These are phyloP conservation scores for Leccinum rimulosum DNA, from an alignment of 768 basidiomycete species.

Conservation along the genomic window DNA sequence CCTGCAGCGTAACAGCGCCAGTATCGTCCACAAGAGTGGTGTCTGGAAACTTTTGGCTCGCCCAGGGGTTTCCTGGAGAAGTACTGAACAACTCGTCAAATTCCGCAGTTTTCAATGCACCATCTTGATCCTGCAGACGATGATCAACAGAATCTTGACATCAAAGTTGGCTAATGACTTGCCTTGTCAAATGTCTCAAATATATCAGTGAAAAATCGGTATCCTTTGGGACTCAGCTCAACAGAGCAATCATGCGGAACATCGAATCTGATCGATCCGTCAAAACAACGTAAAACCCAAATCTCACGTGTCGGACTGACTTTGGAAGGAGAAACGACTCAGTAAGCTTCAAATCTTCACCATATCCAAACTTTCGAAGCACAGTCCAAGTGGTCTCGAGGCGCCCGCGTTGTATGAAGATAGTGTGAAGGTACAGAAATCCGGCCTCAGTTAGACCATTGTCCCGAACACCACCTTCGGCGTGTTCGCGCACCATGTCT, in stretches of 20 bases:
- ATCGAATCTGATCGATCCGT: constrained; percentile 64
- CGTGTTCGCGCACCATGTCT: constrained; percentile 82
- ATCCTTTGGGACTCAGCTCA: constrained; percentile 89
- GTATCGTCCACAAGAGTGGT: constrained; percentile 84
- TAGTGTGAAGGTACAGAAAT: constrained; percentile 92
- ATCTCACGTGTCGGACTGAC: constrained; percentile 44
- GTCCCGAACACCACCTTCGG: constrained; percentile 69
- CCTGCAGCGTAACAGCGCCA: constrained; percentile 92
- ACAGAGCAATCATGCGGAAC: constrained; percentile 93
- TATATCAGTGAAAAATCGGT: constrained; percentile 95
- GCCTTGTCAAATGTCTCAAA: constrained; percentile 96
- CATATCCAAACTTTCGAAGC: constrained; percentile 92
- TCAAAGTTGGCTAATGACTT: constrained; percentile 1
- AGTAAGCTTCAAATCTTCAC: constrained; percentile 85
- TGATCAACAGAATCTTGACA: constrained; percentile 1
- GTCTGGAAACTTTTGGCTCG: constrained; percentile 85
- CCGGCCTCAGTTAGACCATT: constrained; percentile 89
- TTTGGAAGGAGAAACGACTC: constrained; percentile 88
- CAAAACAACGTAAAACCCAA: constrained; percentile 7
- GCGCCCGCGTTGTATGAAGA: constrained; percentile 93
- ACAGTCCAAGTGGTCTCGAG: constrained; percentile 99
- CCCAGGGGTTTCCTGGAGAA: constrained; percentile 97
- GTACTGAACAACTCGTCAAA: constrained; percentile 89
- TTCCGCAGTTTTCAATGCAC: constrained; percentile 80
- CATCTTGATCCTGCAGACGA: constrained; percentile 80